A percentile compares a stretch with the other conserved stretches of the same genome.
Evolutionary conservation across 352 stramenopile species (phyloP).

Genomic region (Phytopythium aichiense): DNA sequence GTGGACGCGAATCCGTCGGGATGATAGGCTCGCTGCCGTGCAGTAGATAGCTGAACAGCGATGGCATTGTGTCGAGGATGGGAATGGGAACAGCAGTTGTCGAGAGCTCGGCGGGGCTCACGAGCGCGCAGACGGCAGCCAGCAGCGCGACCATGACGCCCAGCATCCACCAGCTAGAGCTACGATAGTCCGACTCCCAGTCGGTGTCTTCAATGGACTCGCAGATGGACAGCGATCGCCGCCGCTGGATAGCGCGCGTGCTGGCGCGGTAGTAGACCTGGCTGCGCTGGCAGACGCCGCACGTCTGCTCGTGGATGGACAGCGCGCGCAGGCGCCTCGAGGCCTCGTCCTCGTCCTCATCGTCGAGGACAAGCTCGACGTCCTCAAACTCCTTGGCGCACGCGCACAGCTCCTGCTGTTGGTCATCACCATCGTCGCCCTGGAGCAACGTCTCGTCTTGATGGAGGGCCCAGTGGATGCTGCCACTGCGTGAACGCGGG

Average conservation of each 20-base stretch:
- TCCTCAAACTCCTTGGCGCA: not conserved
- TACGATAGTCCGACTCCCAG: constrained; percentile 3
- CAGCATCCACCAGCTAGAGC: constrained; percentile 3
- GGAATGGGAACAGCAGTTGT: not conserved
- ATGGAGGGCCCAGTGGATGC: not conserved
- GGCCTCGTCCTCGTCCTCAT: constrained; percentile 2
- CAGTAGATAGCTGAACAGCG: not conserved
- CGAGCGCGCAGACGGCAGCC: not conserved
- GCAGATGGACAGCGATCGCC: constrained; percentile 2
- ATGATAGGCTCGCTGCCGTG: not conserved
- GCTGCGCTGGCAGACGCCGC: not conserved
- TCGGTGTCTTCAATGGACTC: not conserved
- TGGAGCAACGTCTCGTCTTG: not conserved
- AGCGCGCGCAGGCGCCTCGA: not conserved
- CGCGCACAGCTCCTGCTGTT: not conserved
- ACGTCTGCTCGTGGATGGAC: constrained; percentile 4
- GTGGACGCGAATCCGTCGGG: not conserved
- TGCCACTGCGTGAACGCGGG: constrained; percentile 7
- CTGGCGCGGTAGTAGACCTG: constrained; percentile 2
- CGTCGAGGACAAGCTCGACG: not conserved
- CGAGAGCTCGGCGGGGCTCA: not conserved
- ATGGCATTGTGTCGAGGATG: not conserved
- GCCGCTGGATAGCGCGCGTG: not conserved
- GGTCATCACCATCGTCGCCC: not conserved
- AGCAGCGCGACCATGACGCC: constrained; percentile 2